Conservation (phyloP, 2,329 filamentous ascomycete genomes). For the Fusarium nisikadoi region DNA sequence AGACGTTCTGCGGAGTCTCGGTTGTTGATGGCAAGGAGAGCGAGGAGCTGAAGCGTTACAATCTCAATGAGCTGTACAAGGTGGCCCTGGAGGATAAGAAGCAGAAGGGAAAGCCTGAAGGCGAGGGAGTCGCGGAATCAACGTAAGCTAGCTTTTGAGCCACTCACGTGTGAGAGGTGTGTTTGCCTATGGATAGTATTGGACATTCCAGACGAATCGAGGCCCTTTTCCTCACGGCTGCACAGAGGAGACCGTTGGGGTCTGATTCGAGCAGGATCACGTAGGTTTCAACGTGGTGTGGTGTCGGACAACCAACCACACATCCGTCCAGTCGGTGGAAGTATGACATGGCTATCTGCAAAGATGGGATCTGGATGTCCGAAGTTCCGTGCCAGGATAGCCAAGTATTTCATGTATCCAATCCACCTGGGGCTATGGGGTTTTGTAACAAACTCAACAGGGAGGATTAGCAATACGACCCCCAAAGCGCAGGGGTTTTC, state of each 20-base stretch:
- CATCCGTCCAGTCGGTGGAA: not conserved
- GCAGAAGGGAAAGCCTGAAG: constrained; percentile 28
- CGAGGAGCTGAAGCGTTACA: constrained; percentile 79
- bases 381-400: not conserved
- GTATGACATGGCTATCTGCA: not conserved
- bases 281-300: not conserved
- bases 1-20: constrained; percentile 82
- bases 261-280: not conserved
- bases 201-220: constrained; percentile 11
- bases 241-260: constrained; percentile 12
- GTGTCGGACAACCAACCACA: not conserved
- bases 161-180: constrained; percentile 7
- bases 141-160: constrained; percentile 26
- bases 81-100: constrained; percentile 31
- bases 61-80: constrained; percentile 78
- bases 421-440: constrained; percentile 2
- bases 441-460: constrained; percentile 12
- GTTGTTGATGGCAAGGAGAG: constrained; percentile 77
- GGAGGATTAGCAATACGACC: constrained; percentile 1
- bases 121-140: constrained; percentile 31
- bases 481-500: constrained; percentile 18
- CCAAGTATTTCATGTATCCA: constrained; percentile 5
- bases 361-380: not conserved
- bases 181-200: constrained; percentile 19
- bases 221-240: not conserved